Percentiles rank a stretch among this genome's conserved stretches.
Conservation (phyloP, 352 stramenopile genomes). For the Globisporangium camurandrum region DNA sequence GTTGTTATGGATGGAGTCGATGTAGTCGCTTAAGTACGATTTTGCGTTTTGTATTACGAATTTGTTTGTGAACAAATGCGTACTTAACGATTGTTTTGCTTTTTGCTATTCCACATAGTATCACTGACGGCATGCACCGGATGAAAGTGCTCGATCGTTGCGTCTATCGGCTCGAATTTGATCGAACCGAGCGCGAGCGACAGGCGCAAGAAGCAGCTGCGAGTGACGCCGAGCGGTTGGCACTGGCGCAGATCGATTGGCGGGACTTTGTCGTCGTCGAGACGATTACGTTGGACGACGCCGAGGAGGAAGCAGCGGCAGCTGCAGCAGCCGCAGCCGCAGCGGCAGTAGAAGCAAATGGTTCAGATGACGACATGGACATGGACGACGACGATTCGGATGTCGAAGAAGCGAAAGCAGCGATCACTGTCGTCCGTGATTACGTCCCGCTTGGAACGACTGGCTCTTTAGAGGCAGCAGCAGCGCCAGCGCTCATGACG, state of each 20-base stretch:
- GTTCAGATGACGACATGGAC: constrained; percentile 83
- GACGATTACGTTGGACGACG: constrained; percentile 94
- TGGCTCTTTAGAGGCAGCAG: no score
- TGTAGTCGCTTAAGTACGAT: no score
- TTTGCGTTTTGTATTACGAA: no score
- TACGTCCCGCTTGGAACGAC: constrained; percentile 83
- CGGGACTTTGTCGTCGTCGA: constrained; percentile 99
- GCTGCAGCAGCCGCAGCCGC: constrained; percentile 18
- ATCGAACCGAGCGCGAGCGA: constrained; percentile 61
- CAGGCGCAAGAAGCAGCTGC: constrained; percentile 66
- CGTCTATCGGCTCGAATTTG: constrained; percentile 79
- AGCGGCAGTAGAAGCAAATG: constrained; percentile 23
- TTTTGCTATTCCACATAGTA: constrained; percentile 13
- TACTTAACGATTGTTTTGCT: background rate
- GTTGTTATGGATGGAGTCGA: background rate
- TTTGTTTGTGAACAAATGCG: no score
- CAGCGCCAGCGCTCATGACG: constrained; percentile 43
- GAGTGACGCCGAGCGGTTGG: constrained; percentile 66
- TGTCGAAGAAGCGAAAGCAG: constrained; percentile 50
- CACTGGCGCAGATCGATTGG: constrained; percentile 93
- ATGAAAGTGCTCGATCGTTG: constrained; percentile 84
- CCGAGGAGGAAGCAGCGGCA: constrained; percentile 56
- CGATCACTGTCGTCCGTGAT: constrained; percentile 80
- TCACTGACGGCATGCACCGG: constrained; percentile 66
- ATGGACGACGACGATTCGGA: constrained; percentile 86